These are phyloP conservation scores for Hydrangea macrophylla DNA, from an alignment of 148 eudicot genomes.

Conservation along the genomic window DNA sequence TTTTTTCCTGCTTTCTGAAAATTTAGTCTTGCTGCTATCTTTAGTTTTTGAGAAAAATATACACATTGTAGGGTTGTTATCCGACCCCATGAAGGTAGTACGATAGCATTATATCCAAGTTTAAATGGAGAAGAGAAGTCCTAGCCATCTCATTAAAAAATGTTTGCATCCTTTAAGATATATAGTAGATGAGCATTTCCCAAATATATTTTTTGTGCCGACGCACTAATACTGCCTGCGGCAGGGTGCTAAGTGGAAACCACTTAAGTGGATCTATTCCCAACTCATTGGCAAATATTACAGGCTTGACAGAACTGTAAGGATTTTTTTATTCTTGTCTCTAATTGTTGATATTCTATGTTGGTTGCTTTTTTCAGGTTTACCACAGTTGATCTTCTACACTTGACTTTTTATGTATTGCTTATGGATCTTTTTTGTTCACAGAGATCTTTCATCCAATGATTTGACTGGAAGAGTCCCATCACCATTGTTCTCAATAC, in stretches of 20 bases:
- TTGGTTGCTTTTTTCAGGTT: neutral
- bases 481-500: slow-evolving; percentile 45
- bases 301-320: slow-evolving; percentile 35
- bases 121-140: no score
- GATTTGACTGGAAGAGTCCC: slow-evolving; percentile 66
- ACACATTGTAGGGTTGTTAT: no score
- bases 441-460: slow-evolving; percentile 86
- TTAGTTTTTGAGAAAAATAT: no score
- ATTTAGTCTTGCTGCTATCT: neutral
- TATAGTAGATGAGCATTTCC: neutral
- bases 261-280: slow-evolving; percentile 37
- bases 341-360: neutral
- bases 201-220: neutral
- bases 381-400: neutral
- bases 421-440: slow-evolving; percentile 15
- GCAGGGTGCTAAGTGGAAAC: slow-evolving; percentile 36
- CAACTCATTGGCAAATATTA: slow-evolving; percentile 31
- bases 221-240: slow-evolving; percentile 8
- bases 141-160: no score
- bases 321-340: slow-evolving; percentile 5
- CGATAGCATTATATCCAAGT: no score
- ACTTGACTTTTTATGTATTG: neutral
- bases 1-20: slow-evolving; percentile 7
- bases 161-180: no score
- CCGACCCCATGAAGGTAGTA: no score